phyloP scores from a whole-genome alignment of 768 basidiomycete species.

The Heimioporus sp. region DNA sequence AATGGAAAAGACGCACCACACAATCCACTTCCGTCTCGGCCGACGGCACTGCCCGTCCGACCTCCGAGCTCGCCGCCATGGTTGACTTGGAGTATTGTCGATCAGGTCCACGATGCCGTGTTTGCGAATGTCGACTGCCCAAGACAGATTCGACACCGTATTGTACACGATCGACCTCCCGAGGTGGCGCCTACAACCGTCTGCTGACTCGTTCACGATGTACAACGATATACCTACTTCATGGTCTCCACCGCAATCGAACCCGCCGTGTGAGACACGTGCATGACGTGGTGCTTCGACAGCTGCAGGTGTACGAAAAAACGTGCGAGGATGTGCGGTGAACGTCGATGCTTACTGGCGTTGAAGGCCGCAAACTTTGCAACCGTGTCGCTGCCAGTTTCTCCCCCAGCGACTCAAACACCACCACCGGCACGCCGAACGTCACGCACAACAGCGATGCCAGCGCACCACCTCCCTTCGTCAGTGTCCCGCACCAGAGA shows the following conservation, averaged over 20 bases:
- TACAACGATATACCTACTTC: slow-evolving; percentile 38
- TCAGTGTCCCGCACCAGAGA: slow-evolving; percentile 16
- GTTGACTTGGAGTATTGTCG: slow-evolving; percentile 63
- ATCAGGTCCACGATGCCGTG: slow-evolving; percentile 82
- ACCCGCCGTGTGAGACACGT: slow-evolving; percentile 93
- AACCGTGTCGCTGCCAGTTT: slow-evolving; percentile 73
- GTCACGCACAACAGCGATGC: slow-evolving; percentile 83
- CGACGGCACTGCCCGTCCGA: slow-evolving; percentile 62
- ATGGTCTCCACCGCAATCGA: slow-evolving; percentile 90
- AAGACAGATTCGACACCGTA: slow-evolving; percentile 81
- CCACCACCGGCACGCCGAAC: slow-evolving; percentile 84
- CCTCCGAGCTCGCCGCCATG: slow-evolving; percentile 68
- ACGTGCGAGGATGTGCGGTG: neutral
- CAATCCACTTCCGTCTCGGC: slow-evolving; percentile 60
- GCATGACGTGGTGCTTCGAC: slow-evolving; percentile 76
- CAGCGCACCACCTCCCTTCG: slow-evolving; percentile 54
- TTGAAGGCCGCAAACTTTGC: slow-evolving; percentile 85
- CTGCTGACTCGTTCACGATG: neutral
- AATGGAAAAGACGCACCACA: slow-evolving; percentile 48
- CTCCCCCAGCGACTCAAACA: slow-evolving; percentile 91
- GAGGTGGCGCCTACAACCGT: slow-evolving; percentile 66
- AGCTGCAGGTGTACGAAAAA: slow-evolving; percentile 40
- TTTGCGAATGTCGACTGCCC: slow-evolving; percentile 79
- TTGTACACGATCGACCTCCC: slow-evolving; percentile 89
- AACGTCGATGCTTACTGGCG: slow-evolving; percentile 53